Percentiles rank a stretch among this genome's conserved stretches.
Evolutionary conservation across 352 stramenopile genomes (phyloP).

Genomic region (Phytophthora hibernalis): DNA sequence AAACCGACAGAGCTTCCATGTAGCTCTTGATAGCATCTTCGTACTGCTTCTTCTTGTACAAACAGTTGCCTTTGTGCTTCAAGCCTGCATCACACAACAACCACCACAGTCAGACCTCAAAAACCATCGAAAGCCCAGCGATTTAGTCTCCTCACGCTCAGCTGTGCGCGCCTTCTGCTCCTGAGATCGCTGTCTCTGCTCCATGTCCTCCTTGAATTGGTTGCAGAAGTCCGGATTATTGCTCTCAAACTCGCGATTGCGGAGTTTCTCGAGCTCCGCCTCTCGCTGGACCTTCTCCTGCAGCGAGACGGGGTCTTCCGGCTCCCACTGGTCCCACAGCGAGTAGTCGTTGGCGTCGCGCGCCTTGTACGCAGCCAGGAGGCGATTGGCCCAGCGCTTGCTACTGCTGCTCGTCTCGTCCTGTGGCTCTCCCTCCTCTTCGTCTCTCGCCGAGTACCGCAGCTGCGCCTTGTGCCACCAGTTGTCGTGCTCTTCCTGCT

Average conservation of each 20-base stretch:
- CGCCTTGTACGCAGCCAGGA: constrained; percentile 73
- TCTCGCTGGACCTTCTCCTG: constrained; percentile 70
- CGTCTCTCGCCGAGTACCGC: constrained; percentile 47
- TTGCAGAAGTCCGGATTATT: constrained; percentile 83
- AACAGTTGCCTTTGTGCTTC: constrained; percentile 64
- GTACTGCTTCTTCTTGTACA: constrained; percentile 72
- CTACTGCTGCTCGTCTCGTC: constrained; percentile 24
- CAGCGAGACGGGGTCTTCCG: constrained; percentile 69
- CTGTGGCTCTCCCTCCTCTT: constrained; percentile 23
- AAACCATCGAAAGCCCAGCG: background rate
- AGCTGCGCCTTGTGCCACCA: constrained; percentile 79
- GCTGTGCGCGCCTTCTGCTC: constrained; percentile 54
- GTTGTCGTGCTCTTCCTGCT: constrained; percentile 65
- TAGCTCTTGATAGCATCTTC: constrained; percentile 61
- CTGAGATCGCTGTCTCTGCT: constrained; percentile 62
- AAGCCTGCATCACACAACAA: constrained; percentile 43
- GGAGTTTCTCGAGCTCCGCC: constrained; percentile 60
- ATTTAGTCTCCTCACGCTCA: constrained; percentile 49
- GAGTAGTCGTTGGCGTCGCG: constrained; percentile 88
- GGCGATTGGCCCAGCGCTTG: constrained; percentile 57
- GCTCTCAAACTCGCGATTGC: constrained; percentile 76
- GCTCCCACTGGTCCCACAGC: constrained; percentile 75
- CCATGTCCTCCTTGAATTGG: constrained; percentile 81
- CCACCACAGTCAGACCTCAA: constrained; percentile 7
- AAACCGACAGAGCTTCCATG: constrained; percentile 69